Conservation (phyloP, 208 protist genomes). For the Leishmania turanica region DNA sequence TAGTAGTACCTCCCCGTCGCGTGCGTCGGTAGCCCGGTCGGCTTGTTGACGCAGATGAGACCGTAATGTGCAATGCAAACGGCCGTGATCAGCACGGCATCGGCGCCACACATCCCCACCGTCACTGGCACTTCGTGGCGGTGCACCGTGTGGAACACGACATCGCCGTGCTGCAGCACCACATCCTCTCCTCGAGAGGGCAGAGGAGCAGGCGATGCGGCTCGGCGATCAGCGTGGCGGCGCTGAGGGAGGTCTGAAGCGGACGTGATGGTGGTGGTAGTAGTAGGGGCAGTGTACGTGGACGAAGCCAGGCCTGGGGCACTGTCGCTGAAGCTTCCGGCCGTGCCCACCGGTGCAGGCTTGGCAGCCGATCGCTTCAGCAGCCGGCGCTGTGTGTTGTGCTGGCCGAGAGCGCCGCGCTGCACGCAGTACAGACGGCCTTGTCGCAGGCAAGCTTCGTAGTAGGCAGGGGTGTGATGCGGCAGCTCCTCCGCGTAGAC, state of each 20-base stretch:
- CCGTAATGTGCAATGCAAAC: slow-evolving; percentile 69
- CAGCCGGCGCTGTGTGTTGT: slow-evolving; percentile 47
- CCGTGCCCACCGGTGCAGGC: neutral
- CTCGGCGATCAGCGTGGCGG: neutral
- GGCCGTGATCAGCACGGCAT: slow-evolving; percentile 49
- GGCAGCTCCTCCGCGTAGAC: slow-evolving; percentile 91
- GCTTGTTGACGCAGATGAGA: slow-evolving; percentile 70
- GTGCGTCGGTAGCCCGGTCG: slow-evolving; percentile 85
- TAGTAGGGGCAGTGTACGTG: neutral
- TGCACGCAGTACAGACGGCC: slow-evolving; percentile 67
- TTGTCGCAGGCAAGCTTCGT: slow-evolving; percentile 69
- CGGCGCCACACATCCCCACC: slow-evolving; percentile 60
- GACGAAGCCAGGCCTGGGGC: neutral
- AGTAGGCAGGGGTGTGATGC: slow-evolving; percentile 84
- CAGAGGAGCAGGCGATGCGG: neutral
- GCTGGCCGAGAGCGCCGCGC: slow-evolving; percentile 10
- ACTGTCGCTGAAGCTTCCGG: neutral
- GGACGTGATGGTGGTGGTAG: neutral
- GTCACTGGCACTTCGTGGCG: slow-evolving; percentile 94
- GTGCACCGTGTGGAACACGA: slow-evolving; percentile 91
- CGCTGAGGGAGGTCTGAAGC: neutral
- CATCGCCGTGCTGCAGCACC: slow-evolving; percentile 75
- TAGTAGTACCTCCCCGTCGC: slow-evolving; percentile 91
- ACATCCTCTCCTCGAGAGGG: slow-evolving; percentile 6
- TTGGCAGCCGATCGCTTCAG: slow-evolving; percentile 38